These are phyloP conservation scores for Russula sp. DNA, from an alignment of 768 basidiomycete species.

Conservation along the genomic window DNA sequence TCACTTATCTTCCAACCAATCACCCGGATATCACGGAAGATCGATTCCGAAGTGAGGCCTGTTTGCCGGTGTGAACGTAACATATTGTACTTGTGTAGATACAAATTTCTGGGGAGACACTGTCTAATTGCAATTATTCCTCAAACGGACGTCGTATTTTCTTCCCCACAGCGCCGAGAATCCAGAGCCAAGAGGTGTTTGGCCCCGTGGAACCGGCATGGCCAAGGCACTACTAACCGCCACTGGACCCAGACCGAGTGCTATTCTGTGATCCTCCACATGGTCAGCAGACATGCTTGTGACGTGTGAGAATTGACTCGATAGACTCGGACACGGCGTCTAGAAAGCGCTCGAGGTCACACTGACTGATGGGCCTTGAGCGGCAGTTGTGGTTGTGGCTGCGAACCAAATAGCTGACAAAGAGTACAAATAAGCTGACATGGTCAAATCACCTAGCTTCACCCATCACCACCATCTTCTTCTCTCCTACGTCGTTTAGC, in stretches of 20 bases:
- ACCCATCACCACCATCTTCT: constrained; percentile 25
- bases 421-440: constrained; percentile 34
- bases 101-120: neutral
- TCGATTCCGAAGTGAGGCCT: neutral
- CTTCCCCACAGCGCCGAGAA: neutral
- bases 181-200: neutral
- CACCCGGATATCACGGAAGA: too few species aligned
- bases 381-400: constrained; percentile 11
- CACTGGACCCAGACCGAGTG: neutral
- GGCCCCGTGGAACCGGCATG: constrained; percentile 1
- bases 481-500: constrained; percentile 29
- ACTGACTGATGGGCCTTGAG: neutral
- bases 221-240: neutral
- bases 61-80: neutral
- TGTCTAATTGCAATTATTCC: neutral
- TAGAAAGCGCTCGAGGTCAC: neutral
- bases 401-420: constrained; percentile 35
- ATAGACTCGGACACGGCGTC: neutral
- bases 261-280: too few species aligned
- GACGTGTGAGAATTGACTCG: neutral
- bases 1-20: neutral
- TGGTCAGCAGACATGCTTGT: neutral
- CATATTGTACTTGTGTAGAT: too few species aligned
- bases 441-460: constrained; percentile 24
- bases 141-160: neutral